Percentiles rank a stretch among this genome's conserved stretches.
Conservation (phyloP, 345 rosid species). For the Sonneratia alba region DNA sequence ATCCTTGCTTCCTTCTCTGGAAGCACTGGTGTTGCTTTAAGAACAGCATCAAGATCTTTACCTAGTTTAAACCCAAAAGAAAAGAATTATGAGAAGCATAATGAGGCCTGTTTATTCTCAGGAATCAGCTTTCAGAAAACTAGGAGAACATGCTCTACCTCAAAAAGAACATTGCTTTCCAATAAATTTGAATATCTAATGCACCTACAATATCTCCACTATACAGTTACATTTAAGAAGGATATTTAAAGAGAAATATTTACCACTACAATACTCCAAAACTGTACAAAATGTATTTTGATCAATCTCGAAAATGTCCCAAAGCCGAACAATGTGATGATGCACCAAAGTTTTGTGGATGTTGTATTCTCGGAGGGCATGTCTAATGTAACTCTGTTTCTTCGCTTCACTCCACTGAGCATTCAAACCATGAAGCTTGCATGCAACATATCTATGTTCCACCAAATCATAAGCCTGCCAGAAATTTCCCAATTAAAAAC, state of each 20-base stretch:
- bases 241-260: neutral
- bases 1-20: conserved; percentile 96
- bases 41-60: conserved; percentile 96
- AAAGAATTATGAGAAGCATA: neutral
- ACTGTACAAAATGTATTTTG: conserved; percentile 94
- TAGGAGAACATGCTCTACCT: neutral
- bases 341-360: conserved; percentile 98
- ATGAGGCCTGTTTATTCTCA: neutral
- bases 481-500: conserved; percentile 58
- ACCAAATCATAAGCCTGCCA: conserved; percentile 97
- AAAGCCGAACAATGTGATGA: conserved; percentile 90
- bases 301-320: conserved; percentile 98
- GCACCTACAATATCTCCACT: neutral
- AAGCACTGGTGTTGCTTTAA: conserved; percentile 85
- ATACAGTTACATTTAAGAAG: neutral
- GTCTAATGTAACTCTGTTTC: conserved; percentile 95
- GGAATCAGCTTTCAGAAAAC: neutral
- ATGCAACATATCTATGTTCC: conserved; percentile 92
- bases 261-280: conserved; percentile 95
- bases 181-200: neutral
- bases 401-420: conserved; percentile 99
- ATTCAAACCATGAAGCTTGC: conserved; percentile 96
- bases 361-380: conserved; percentile 90
- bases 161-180: neutral
- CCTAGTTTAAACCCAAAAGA: conserved; percentile 37